Evolutionary conservation across 2,329 filamentous ascomycete genomes (phyloP).

Genomic region (Colletotrichum graminicola): DNA sequence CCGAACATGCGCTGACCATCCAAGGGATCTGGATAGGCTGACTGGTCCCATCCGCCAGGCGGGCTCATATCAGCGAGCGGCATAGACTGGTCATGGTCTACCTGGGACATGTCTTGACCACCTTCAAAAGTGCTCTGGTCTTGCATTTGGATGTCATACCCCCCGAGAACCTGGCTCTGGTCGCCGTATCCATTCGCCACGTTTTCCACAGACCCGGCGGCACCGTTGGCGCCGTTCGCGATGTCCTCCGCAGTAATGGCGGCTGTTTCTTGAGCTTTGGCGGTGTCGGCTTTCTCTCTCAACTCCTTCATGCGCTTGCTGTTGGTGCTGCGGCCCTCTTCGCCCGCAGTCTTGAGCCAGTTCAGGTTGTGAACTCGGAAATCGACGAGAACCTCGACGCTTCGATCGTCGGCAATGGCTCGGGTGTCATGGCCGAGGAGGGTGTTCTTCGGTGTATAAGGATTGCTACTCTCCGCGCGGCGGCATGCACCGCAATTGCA

Average conservation of each 20-base stretch:
- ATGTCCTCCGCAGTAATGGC: conserved; percentile 44
- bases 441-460: conserved; percentile 89
- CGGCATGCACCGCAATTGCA: conserved; percentile 90
- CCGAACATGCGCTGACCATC: conserved; percentile 65
- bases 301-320: conserved; percentile 69
- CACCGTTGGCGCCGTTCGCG: conserved; percentile 42
- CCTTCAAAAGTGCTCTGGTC: conserved; percentile 35
- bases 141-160: conserved; percentile 39
- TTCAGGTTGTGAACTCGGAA: conserved; percentile 89
- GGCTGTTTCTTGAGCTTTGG: conserved; percentile 63
- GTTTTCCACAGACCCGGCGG: not conserved
- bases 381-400: conserved; percentile 90
- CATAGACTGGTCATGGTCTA: conserved; percentile 39
- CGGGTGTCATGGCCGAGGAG: conserved; percentile 92
- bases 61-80: conserved; percentile 47
- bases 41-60: conserved; percentile 49
- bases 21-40: conserved; percentile 64
- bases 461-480: conserved; percentile 72
- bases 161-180: conserved; percentile 51
- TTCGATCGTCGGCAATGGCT: conserved; percentile 89
- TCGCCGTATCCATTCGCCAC: conserved; percentile 48
- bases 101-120: conserved; percentile 17
- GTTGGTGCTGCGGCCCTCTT: conserved; percentile 68
- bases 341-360: conserved; percentile 77
- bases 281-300: conserved; percentile 67